Percentiles rank a stretch among this genome's conserved stretches.
Evolutionary conservation across 2,329 filamentous ascomycete species (phyloP).

Genomic region (Penicillium sp.): DNA sequence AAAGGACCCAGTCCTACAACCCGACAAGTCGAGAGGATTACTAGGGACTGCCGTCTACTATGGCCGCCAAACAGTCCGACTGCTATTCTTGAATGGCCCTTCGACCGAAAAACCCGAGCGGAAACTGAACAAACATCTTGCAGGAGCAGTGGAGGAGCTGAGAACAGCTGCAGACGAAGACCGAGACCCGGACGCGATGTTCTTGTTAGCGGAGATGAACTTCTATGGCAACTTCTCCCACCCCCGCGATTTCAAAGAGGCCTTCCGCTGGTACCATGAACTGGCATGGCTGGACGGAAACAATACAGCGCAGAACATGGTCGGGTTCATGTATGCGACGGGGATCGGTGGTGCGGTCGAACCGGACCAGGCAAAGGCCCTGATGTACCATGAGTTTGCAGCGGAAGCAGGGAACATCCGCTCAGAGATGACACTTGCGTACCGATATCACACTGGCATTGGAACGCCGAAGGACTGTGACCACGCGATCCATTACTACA

Average conservation of each 20-base stretch:
- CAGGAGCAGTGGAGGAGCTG: slow-evolving; percentile 57
- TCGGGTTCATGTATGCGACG: slow-evolving; percentile 93
- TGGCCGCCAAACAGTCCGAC: slow-evolving; percentile 58
- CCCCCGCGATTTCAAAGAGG: slow-evolving; percentile 73
- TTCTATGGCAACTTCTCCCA: slow-evolving; percentile 94
- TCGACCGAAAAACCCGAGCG: slow-evolving; percentile 42
- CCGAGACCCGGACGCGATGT: slow-evolving; percentile 73
- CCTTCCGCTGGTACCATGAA: slow-evolving; percentile 77
- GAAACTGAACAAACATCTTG: slow-evolving; percentile 43
- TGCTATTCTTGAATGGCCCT: slow-evolving; percentile 64
- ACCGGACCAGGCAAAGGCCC: slow-evolving; percentile 82
- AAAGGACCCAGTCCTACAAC: slow-evolving; percentile 22
- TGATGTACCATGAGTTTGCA: slow-evolving; percentile 93
- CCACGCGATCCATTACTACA: slow-evolving; percentile 81
- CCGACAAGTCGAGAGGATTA: slow-evolving; percentile 55
- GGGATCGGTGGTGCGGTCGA: slow-evolving; percentile 79
- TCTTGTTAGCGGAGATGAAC: slow-evolving; percentile 87
- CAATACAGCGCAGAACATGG: slow-evolving; percentile 89
- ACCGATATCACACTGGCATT: slow-evolving; percentile 80
- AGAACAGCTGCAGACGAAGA: slow-evolving; percentile 55
- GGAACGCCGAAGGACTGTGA: slow-evolving; percentile 84
- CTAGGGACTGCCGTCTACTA: slow-evolving; percentile 59
- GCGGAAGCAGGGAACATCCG: slow-evolving; percentile 77
- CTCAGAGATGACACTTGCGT: slow-evolving; percentile 91
- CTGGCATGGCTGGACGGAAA: slow-evolving; percentile 78